Percentiles rank a stretch among this genome's conserved stretches.
phyloP scores from a whole-genome alignment of 2,329 filamentous ascomycete genomes.

The Mycogone perniciosa region DNA sequence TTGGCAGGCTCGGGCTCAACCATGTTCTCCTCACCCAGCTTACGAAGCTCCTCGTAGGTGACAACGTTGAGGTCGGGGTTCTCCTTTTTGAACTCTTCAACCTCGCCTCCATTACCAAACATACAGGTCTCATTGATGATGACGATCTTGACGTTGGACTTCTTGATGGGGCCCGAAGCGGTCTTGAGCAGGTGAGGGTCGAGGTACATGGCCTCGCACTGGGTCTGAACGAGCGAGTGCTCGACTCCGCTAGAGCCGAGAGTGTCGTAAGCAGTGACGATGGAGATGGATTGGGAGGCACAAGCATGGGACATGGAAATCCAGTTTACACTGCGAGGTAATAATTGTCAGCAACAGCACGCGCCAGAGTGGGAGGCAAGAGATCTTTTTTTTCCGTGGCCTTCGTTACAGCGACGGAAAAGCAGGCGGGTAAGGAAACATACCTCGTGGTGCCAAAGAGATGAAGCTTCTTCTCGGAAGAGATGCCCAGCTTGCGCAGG shows the following conservation, averaged over 20 bases:
- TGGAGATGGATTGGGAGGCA: slow-evolving; percentile 79
- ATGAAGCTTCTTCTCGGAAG: slow-evolving; percentile 63
- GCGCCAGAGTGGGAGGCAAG: too few relatives aligned
- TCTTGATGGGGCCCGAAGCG: slow-evolving; percentile 49
- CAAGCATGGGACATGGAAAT: slow-evolving; percentile 70
- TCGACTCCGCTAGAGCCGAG: slow-evolving; percentile 77
- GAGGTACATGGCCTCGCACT: slow-evolving; percentile 76
- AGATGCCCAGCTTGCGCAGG: slow-evolving; percentile 66
- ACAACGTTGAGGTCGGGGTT: slow-evolving; percentile 48
- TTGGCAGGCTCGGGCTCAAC: slow-evolving; percentile 65
- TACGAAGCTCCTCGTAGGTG: slow-evolving; percentile 49
- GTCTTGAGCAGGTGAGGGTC: slow-evolving; percentile 71
- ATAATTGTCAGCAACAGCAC: background rate
- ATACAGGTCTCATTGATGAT: slow-evolving; percentile 57
- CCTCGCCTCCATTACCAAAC: slow-evolving; percentile 44
- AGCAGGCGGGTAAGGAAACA: slow-evolving; percentile 17
- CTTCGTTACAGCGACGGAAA: background rate
- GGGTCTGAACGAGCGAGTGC: slow-evolving; percentile 78
- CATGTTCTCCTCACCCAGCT: slow-evolving; percentile 59
- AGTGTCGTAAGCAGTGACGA: slow-evolving; percentile 93
- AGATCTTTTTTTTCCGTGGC: background rate
- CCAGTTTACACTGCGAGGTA: slow-evolving; percentile 62
- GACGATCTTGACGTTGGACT: slow-evolving; percentile 50
- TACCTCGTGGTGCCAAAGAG: slow-evolving; percentile 80
- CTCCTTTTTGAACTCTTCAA: slow-evolving; percentile 50